These are phyloP conservation scores for Plectosphaerella cucumerina DNA, from an alignment of 2,329 filamentous ascomycete species.

Conservation along the genomic window DNA sequence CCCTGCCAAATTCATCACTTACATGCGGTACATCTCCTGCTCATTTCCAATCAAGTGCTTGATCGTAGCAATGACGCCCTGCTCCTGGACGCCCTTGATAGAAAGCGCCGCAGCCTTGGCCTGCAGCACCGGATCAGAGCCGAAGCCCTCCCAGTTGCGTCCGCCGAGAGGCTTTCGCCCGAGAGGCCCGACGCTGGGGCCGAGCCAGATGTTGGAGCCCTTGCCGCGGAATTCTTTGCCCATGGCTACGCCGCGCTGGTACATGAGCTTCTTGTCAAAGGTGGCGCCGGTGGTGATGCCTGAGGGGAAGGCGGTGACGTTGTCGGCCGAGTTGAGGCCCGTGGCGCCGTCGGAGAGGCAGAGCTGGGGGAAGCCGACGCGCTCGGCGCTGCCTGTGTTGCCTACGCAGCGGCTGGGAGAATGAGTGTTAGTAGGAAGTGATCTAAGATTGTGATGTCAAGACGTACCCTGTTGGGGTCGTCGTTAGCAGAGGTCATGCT, in stretches of 20 bases:
- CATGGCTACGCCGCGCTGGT: slow-evolving; percentile 61
- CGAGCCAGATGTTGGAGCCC: slow-evolving; percentile 67
- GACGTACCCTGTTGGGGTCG: slow-evolving; percentile 15
- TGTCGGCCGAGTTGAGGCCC: slow-evolving; percentile 69
- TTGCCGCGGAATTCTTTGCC: slow-evolving; percentile 71
- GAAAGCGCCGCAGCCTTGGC: slow-evolving; percentile 74
- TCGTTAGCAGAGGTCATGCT: slow-evolving; percentile 6
- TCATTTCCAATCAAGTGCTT: slow-evolving; percentile 55
- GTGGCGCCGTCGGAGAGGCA: slow-evolving; percentile 69
- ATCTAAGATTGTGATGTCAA: not conserved
- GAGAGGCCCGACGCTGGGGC: slow-evolving; percentile 66
- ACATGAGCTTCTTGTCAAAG: slow-evolving; percentile 69
- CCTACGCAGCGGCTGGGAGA: slow-evolving; percentile 63
- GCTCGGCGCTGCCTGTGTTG: slow-evolving; percentile 67
- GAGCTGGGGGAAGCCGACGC: slow-evolving; percentile 68
- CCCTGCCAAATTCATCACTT: no score
- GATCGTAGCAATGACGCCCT: slow-evolving; percentile 52
- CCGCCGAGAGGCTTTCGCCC: slow-evolving; percentile 70
- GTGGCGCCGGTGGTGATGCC: slow-evolving; percentile 76
- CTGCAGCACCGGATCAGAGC: slow-evolving; percentile 67
- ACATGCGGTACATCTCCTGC: slow-evolving; percentile 65
- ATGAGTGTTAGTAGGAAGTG: slow-evolving; percentile 1
- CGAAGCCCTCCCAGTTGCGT: slow-evolving; percentile 73
- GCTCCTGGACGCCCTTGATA: slow-evolving; percentile 64
- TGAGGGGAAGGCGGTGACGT: slow-evolving; percentile 72